A percentile compares a stretch with the other conserved stretches of the same genome.
Conservation (phyloP, 2,329 filamentous ascomycete species). For the Pseudogymnoascus sp. region DNA sequence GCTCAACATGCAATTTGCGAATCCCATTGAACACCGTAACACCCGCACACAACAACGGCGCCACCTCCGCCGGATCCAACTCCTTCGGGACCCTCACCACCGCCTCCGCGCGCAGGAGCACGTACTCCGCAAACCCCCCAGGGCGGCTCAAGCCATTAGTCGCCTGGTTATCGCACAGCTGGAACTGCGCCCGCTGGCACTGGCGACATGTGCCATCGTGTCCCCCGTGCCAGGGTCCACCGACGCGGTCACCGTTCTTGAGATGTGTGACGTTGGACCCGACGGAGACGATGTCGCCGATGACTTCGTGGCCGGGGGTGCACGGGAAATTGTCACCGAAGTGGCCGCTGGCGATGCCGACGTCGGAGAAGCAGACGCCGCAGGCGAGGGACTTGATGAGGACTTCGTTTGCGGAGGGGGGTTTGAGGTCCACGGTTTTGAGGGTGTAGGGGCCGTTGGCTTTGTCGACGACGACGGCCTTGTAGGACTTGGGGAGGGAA, state of each 20-base stretch:
- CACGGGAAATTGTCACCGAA: conserved; percentile 52
- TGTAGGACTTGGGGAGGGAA: conserved; percentile 56
- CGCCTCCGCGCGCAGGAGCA: conserved; percentile 51
- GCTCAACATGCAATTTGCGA: conserved; percentile 44
- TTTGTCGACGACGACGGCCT: conserved; percentile 53
- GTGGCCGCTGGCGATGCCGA: conserved; percentile 37
- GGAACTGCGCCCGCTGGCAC: conserved; percentile 56
- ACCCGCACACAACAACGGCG: conserved; percentile 56
- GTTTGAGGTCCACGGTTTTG: conserved; percentile 50
- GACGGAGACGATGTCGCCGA: conserved; percentile 58
- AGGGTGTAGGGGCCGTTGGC: conserved; percentile 45
- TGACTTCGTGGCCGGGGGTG: conserved; percentile 62
- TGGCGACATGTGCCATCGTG: conserved; percentile 53
- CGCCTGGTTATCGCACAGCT: conserved; percentile 55
- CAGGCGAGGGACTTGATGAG: conserved; percentile 65
- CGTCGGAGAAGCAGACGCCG: conserved; percentile 63
- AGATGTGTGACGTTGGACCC: conserved; percentile 49
- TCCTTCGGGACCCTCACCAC: conserved; percentile 46
- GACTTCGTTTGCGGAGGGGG: conserved; percentile 49
- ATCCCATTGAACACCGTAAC: conserved; percentile 56
- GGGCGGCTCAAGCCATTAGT: conserved; percentile 59
- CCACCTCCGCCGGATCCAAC: conserved; percentile 44
- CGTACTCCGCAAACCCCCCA: conserved; percentile 63
- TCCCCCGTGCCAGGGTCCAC: conserved; percentile 61
- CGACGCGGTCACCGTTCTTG: conserved; percentile 57